Conservation (phyloP, 1,284 basidiomycete genomes). For the Pseudozyma pruni region DNA sequence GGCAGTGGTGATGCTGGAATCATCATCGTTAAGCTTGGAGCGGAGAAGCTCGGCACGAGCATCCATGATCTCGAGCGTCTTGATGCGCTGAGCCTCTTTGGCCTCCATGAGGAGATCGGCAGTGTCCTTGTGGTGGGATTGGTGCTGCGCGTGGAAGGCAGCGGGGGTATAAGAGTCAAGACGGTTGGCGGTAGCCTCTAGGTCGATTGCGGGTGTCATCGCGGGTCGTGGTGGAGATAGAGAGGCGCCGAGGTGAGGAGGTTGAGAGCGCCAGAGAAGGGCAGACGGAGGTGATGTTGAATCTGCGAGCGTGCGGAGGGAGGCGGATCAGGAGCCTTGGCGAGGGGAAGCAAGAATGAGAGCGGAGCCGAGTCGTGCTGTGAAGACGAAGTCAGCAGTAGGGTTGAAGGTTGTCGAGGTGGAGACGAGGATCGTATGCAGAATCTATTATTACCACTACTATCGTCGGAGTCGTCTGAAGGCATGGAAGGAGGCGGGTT, state of each 20-base stretch:
- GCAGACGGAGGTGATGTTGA: conserved; percentile 27
- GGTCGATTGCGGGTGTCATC: conserved; percentile 53
- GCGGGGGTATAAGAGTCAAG: conserved; percentile 36
- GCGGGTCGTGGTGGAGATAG: conserved; percentile 49
- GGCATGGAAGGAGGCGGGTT: conserved; percentile 50
- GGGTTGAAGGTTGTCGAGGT: background rate
- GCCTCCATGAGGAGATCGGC: conserved; percentile 46
- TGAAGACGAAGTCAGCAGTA: conserved; percentile 14
- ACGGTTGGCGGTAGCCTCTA: conserved; percentile 46
- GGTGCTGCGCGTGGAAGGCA: conserved; percentile 19
- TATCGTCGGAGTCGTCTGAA: conserved; percentile 59
- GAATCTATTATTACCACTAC: conserved; percentile 51
- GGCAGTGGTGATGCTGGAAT: conserved; percentile 36
- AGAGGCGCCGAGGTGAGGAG: conserved; percentile 48
- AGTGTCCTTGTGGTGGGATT: conserved; percentile 38
- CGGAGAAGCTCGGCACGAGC: conserved; percentile 39
- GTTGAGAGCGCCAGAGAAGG: conserved; percentile 28
- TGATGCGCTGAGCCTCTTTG: conserved; percentile 48
- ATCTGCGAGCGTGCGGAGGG: conserved; percentile 13
- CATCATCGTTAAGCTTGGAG: conserved; percentile 32
- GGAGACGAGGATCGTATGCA: conserved; percentile 20
- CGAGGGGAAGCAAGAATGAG: conserved; percentile 34
- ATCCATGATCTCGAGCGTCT: conserved; percentile 47
- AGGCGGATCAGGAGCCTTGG: conserved; percentile 54
- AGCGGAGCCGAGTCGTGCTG: conserved; percentile 11